phyloP scores from a whole-genome alignment of 2,329 filamentous ascomycete species.

The Talaromyces funiculosus region DNA sequence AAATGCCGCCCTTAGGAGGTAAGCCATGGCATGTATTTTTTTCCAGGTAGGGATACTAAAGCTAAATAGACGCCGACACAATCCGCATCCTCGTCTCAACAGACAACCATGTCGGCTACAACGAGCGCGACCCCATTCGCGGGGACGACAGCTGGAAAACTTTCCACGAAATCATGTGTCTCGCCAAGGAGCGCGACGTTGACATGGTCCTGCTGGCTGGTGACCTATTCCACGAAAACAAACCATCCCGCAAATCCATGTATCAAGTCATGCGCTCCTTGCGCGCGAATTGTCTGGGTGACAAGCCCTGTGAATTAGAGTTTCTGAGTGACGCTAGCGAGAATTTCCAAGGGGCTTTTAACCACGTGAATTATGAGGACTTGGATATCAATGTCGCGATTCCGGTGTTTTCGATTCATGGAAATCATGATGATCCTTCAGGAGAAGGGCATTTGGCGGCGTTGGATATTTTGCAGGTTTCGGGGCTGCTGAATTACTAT shows the following conservation, averaged over 20 bases:
- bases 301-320: conserved; percentile 92
- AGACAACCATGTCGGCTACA: conserved; percentile 96
- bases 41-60: background rate
- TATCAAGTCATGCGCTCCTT: conserved; percentile 96
- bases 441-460: conserved; percentile 90
- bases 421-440: conserved; percentile 97
- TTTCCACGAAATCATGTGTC: conserved; percentile 90
- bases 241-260: conserved; percentile 89
- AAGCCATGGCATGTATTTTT: background rate
- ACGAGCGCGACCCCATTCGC: conserved; percentile 87
- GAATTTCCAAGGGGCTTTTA: conserved; percentile 82
- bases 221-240: conserved; percentile 97
- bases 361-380: conserved; percentile 96
- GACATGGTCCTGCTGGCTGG: conserved; percentile 94
- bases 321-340: conserved; percentile 90
- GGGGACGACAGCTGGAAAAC: conserved; percentile 95
- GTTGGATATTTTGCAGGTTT: conserved; percentile 82
- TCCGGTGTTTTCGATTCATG: conserved; percentile 96
- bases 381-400: conserved; percentile 95
- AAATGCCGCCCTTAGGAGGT: conserved; percentile 12
- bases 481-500: conserved; percentile 92
- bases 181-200: conserved; percentile 82
- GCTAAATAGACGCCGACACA: conserved; percentile 59
- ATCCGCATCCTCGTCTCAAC: conserved; percentile 92
- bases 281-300: conserved; percentile 86